Evolutionary conservation across 179 eudicot species (phyloP).

Genomic region (Beta macrorhiza): DNA sequence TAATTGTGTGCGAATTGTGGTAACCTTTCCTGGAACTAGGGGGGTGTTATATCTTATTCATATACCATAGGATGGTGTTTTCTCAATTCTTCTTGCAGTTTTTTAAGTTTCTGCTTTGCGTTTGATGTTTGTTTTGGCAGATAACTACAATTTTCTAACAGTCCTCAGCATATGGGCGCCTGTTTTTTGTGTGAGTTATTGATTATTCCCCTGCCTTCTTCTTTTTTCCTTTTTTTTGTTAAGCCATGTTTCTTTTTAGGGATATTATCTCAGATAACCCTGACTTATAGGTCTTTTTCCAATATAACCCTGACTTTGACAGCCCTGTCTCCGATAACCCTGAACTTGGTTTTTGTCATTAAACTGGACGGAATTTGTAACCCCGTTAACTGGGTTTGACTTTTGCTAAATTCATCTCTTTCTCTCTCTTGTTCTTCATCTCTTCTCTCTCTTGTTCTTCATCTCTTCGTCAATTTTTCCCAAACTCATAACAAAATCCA

Average conservation of each 20-base stretch:
- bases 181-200: conserved; percentile 78
- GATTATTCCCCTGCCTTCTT: background rate
- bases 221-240: background rate
- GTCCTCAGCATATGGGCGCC: conserved; percentile 94
- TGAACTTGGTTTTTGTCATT: too few species aligned
- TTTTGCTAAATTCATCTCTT: too few species aligned
- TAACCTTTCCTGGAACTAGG: background rate
- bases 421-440: too few species aligned
- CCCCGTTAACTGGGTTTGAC: too few species aligned
- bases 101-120: background rate
- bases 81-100: background rate
- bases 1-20: background rate
- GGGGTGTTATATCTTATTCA: background rate
- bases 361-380: too few species aligned
- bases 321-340: too few species aligned
- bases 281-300: too few species aligned
- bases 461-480: too few species aligned
- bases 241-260: background rate
- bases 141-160: conserved; percentile 84
- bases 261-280: too few species aligned
- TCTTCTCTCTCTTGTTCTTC: too few species aligned
- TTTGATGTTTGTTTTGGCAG: conserved; percentile 47
- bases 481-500: too few species aligned
- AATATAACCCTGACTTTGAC: too few species aligned
- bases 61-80: background rate